Conservation (phyloP, 768 basidiomycete genomes). For the Leccinum uliginosum region DNA sequence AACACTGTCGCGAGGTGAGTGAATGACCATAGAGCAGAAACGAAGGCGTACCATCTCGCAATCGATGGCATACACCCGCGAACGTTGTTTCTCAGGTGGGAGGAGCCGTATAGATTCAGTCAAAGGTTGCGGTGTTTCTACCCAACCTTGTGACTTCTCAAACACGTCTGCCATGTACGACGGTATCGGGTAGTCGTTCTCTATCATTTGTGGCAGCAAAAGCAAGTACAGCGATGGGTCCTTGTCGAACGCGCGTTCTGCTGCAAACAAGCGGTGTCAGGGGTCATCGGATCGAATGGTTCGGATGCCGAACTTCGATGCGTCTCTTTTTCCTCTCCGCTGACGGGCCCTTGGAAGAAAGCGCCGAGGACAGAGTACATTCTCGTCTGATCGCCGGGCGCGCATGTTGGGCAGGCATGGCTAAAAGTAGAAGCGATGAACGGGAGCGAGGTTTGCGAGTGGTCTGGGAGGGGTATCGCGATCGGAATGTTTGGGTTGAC, state of each 20-base stretch:
- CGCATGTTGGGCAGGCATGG: conserved; percentile 89
- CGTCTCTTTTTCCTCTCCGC: conserved; percentile 70
- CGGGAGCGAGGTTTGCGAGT: conserved; percentile 41
- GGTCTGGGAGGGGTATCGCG: conserved; percentile 35
- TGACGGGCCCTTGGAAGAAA: conserved; percentile 80
- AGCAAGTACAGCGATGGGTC: conserved; percentile 71
- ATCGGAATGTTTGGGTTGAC: conserved; percentile 54
- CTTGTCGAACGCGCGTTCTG: conserved; percentile 56
- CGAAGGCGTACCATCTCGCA: conserved; percentile 85
- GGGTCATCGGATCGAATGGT: neutral
- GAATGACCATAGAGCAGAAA: neutral
- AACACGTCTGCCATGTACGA: conserved; percentile 76
- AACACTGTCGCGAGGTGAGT: conserved; percentile 49
- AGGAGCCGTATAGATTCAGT: conserved; percentile 31
- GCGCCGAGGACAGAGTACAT: conserved; percentile 84
- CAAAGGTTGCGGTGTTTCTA: conserved; percentile 65
- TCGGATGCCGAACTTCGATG: conserved; percentile 33
- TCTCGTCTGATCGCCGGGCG: conserved; percentile 80
- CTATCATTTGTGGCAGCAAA: conserved; percentile 81
- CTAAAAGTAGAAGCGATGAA: conserved; percentile 81
- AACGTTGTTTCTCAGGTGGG: conserved; percentile 29
- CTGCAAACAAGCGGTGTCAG: conserved; percentile 31
- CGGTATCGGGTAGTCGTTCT: conserved; percentile 90
- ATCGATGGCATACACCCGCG: conserved; percentile 79
- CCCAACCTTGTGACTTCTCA: conserved; percentile 66